Base-by-base conservation (phyloP, 2,329 filamentous ascomycete genomes). In the Apiospora phragmitis region DNA sequence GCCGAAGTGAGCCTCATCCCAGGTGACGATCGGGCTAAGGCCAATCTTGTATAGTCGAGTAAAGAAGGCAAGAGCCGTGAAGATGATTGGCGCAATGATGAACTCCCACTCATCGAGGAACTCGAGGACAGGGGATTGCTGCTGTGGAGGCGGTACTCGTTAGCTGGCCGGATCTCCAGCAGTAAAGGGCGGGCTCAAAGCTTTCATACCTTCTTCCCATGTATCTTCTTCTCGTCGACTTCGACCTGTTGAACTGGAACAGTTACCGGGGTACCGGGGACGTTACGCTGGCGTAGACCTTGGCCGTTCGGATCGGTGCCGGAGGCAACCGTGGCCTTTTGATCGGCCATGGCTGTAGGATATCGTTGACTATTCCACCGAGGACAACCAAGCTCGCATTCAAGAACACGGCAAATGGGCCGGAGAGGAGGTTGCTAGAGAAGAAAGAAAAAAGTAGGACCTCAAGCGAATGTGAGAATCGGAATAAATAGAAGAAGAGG, bases 1-100 rank as follows among this genome's bases (percentile, higher is more conserved):
- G 80, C 94, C 94, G 82, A 97, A 97, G 82, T 91, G 89, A 76
- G 89, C 89, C 81, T 90, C 88, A 80, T 91, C 89, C 89, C 89
- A 91, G 67, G 89, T 91, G 67, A 91, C 89, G 75, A 91, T 90
- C 75, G 89, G 83, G 75, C 89, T 91, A 69, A 91, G 82, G 70
- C 91, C 91, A 78, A 93, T 92, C 84, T 91, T 92, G 82, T 88
- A 92, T 73, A 92, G 80, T 74, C 91, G 86, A 49, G 91, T 93
- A 80, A 91, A 90, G 82, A 91, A 85, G 70, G 91, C 89, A 69
- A 91, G 80, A 74, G 85, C 77, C 71, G 89, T 88, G 82, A 91
- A 89, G 78, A 92, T 78, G 76, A 91, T 79, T 69, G 90, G 87
- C 73, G 88, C 87, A 78, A 90, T 85, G 77, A 91, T 77, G 79